phyloP scores from a whole-genome alignment of 2,329 filamentous ascomycete genomes.

The Penicillium aurantiogriseum region DNA sequence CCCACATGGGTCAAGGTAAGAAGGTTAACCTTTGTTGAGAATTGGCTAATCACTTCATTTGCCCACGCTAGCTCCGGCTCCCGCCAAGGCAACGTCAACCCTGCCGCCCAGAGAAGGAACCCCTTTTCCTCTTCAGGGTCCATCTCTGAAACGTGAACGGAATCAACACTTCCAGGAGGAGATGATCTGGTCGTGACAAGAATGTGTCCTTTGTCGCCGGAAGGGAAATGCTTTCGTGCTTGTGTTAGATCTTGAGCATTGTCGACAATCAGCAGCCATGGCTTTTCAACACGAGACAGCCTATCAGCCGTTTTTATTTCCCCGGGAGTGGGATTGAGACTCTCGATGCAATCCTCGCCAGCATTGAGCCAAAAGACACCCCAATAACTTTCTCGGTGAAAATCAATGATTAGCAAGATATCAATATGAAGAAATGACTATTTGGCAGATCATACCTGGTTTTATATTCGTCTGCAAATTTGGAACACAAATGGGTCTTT shows the following conservation, averaged over 20 bases:
- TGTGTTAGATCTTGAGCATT: neutral
- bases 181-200: neutral
- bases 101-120: neutral
- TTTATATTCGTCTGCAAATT: neutral
- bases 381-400: too few relatives aligned
- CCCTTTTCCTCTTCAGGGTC: neutral
- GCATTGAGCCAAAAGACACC: too few relatives aligned
- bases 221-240: neutral
- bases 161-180: neutral
- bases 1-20: neutral
- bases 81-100: neutral
- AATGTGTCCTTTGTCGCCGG: neutral
- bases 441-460: neutral
- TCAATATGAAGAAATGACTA: neutral
- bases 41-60: neutral
- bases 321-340: too few relatives aligned
- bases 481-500: neutral
- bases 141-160: neutral
- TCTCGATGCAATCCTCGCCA: too few relatives aligned
- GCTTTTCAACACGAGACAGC: too few relatives aligned
- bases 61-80: neutral
- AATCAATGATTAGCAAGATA: neutral
- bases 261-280: too few relatives aligned
- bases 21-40: neutral
- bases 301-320: rapidly evolving